A percentile compares a stretch with the other conserved stretches of the same genome.
Evolutionary conservation across 345 rosid genomes (phyloP).

Genomic region (Viola odorata): DNA sequence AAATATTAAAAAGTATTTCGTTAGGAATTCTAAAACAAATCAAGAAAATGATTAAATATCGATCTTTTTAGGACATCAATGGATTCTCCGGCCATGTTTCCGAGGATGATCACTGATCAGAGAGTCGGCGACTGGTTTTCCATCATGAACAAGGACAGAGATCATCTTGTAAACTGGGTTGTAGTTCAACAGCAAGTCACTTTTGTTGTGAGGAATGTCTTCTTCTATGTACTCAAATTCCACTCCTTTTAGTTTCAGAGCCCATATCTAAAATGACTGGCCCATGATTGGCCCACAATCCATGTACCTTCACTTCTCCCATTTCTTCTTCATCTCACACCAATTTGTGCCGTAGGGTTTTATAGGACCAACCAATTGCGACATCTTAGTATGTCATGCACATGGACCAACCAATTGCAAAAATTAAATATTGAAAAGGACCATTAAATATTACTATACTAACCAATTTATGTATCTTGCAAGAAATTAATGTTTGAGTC

Average conservation of each 20-base stretch:
- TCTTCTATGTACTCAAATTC: constrained; percentile 7
- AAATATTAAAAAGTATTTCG: too few relatives aligned
- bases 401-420: too few relatives aligned
- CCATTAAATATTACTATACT: too few relatives aligned
- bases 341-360: too few relatives aligned
- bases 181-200: constrained; percentile 6
- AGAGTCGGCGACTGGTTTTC: constrained; percentile 9
- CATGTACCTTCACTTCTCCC: constrained; percentile 14
- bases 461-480: too few relatives aligned
- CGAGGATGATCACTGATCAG: constrained; percentile 9
- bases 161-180: constrained; percentile 10
- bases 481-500: too few relatives aligned
- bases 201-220: constrained; percentile 7
- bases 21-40: not conserved
- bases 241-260: constrained; percentile 16
- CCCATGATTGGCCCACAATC: constrained; percentile 8
- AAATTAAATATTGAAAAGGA: too few relatives aligned
- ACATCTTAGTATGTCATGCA: too few relatives aligned
- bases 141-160: constrained; percentile 14
- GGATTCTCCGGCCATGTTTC: constrained; percentile 17
- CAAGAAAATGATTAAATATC: not conserved
- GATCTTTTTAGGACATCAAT: constrained; percentile 10
- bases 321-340: not conserved
- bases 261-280: constrained; percentile 17
- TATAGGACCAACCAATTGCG: too few relatives aligned